These are phyloP conservation scores for Lithospermum erythrorhizon DNA, from an alignment of 257 asterid genomes.

Conservation along the genomic window DNA sequence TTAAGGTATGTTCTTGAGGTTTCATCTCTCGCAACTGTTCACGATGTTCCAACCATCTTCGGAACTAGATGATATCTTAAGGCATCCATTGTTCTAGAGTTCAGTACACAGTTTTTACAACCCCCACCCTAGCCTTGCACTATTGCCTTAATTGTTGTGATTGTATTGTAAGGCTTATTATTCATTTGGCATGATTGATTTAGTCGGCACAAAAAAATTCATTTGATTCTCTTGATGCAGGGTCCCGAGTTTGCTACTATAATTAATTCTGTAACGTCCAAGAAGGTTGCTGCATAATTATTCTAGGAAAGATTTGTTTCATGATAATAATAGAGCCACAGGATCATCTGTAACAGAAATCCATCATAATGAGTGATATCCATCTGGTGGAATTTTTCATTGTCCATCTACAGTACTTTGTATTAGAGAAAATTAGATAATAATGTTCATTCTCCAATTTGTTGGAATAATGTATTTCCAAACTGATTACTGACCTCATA, in stretches of 20 bases:
- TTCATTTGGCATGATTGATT: too few relatives aligned
- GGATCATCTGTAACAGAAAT: conserved; percentile 3
- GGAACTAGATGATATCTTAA: too few relatives aligned
- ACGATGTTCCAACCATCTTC: too few relatives aligned
- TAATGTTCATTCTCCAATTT: neutral
- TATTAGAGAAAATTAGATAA: neutral
- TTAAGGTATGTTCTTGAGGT: conserved; percentile 46
- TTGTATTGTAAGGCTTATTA: neutral
- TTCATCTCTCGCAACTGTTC: neutral
- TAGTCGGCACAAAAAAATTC: conserved; percentile 1
- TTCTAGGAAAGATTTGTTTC: conserved; percentile 6
- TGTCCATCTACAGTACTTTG: too few relatives aligned
- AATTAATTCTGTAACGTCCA: conserved; percentile 81
- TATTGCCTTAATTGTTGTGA: neutral
- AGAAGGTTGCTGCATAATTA: conserved; percentile 76
- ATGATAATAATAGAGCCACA: conserved; percentile 11
- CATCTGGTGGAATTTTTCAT: conserved; percentile 10
- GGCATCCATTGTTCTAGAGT: neutral
- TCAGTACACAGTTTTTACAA: too few relatives aligned
- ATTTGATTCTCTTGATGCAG: conserved; percentile 28
- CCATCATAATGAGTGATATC: neutral
- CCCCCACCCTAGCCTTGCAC: too few relatives aligned
- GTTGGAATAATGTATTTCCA: conserved; percentile 1
- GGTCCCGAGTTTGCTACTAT: conserved; percentile 92
- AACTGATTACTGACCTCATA: neutral